A percentile compares a stretch with the other conserved stretches of the same genome.
These are phyloP conservation scores for Prototheca wickerhamii DNA, from an alignment of 163 green algal species.

Conservation along the genomic window DNA sequence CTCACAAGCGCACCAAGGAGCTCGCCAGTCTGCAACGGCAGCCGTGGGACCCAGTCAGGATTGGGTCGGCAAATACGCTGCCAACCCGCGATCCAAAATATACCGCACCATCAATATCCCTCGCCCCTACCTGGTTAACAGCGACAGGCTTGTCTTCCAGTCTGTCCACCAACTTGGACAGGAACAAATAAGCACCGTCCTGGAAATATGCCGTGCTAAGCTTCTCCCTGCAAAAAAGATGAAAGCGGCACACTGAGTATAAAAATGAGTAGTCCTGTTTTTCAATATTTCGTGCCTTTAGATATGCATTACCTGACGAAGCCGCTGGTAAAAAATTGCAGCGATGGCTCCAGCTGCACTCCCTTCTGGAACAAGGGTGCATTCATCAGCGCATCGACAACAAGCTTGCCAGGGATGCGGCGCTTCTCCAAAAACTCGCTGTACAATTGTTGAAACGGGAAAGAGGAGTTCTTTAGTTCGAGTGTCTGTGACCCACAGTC, in stretches of 20 bases:
- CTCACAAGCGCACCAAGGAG: not conserved
- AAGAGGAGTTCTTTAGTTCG: no score
- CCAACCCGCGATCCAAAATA: not conserved
- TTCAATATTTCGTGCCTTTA: not conserved
- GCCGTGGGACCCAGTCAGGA: not conserved
- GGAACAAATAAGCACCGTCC: not conserved
- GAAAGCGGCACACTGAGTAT: not conserved
- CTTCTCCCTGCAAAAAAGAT: not conserved
- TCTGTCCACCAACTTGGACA: not conserved
- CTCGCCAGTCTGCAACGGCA: not conserved
- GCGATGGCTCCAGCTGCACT: not conserved
- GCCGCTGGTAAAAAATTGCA: not conserved
- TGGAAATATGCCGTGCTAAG: not conserved
- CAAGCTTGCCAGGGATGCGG: not conserved
- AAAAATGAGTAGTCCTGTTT: not conserved
- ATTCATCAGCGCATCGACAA: not conserved
- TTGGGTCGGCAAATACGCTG: not conserved
- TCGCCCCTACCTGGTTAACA: not conserved
- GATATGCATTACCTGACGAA: not conserved
- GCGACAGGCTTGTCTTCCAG: slow-evolving; percentile 1
- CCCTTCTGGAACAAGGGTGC: not conserved
- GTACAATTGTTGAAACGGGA: no score
- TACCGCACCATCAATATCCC: no score
- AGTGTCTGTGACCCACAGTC: no score
- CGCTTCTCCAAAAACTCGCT: not conserved